phyloP scores from a whole-genome alignment of 306 rosid species.

The Begonia fuchsioides region DNA sequence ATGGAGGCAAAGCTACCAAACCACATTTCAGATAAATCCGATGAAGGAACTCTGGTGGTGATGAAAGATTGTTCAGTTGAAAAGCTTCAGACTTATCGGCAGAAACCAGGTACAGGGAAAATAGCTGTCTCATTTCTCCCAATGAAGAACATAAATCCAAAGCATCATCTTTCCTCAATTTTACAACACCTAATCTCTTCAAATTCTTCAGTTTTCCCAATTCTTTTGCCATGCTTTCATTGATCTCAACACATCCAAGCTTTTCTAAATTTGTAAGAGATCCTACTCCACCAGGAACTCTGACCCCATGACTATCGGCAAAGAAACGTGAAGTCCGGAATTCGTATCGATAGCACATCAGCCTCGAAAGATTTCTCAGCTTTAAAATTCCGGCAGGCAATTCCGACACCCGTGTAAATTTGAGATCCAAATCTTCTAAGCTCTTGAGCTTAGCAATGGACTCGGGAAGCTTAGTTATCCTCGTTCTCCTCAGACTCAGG shows the following conservation, averaged over 20 bases:
- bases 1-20: neutral
- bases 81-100: neutral
- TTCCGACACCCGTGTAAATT: neutral
- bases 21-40: neutral
- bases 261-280: neutral
- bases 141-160: neutral
- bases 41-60: neutral
- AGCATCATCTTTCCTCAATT: neutral
- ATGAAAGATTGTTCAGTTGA: neutral
- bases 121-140: neutral
- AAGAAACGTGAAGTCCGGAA: neutral
- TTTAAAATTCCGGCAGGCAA: constrained; percentile 6
- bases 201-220: neutral
- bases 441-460: constrained; percentile 10
- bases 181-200: constrained; percentile 1
- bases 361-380: neutral
- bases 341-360: neutral
- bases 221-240: neutral
- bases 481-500: constrained; percentile 7
- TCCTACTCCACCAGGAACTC: neutral
- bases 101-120: neutral
- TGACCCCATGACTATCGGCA: neutral
- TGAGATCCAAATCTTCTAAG: constrained; percentile 11
- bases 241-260: neutral
- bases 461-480: constrained; percentile 8